Conservation (phyloP, 2,329 filamentous ascomycete species). For the Cladobotryum protrusum region DNA sequence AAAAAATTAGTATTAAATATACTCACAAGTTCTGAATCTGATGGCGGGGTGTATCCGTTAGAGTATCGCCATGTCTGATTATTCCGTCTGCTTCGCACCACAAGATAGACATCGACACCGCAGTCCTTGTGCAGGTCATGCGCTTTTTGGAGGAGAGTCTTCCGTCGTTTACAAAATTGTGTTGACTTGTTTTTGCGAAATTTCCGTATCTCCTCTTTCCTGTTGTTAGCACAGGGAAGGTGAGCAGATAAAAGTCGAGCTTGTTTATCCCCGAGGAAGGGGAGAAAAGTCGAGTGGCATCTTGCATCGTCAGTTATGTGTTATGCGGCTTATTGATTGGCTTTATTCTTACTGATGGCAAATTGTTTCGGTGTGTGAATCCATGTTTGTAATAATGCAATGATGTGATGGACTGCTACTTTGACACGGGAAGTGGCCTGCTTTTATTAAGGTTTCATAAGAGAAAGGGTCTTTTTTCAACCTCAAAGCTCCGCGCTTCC, state of each 20-base stretch:
- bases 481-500: too few species aligned
- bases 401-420: too few species aligned
- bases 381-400: too few species aligned
- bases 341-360: neutral
- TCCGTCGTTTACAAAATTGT: constrained; percentile 10
- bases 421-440: too few species aligned
- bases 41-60: constrained; percentile 7
- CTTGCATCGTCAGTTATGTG: neutral
- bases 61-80: constrained; percentile 13
- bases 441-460: too few species aligned
- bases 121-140: constrained; percentile 9
- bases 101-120: constrained; percentile 9
- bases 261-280: neutral
- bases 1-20: neutral
- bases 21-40: neutral
- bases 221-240: neutral
- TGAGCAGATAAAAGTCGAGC: neutral
- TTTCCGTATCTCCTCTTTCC: constrained; percentile 1
- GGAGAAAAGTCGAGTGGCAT: neutral
- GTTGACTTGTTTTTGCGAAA: constrained; percentile 1
- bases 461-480: too few species aligned
- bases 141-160: constrained; percentile 11
- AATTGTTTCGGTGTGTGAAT: too few species aligned
- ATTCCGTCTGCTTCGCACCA: constrained; percentile 8
- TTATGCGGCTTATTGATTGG: neutral